Evolutionary conservation across 2,329 filamentous ascomycete genomes (phyloP).

Genomic region (Periconia sp.): DNA sequence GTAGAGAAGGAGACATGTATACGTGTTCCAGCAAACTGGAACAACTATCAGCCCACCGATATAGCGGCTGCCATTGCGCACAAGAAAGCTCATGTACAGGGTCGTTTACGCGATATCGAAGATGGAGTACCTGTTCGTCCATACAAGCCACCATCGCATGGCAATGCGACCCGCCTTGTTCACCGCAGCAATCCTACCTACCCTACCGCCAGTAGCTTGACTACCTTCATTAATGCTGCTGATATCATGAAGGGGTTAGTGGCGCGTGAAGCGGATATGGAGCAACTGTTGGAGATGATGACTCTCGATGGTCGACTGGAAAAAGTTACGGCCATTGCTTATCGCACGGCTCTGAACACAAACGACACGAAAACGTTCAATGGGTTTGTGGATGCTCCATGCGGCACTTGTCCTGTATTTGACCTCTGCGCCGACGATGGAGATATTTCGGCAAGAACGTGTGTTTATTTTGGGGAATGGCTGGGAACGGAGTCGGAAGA

Average conservation of each 20-base stretch:
- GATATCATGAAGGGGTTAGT: slow-evolving; percentile 71
- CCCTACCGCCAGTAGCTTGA: slow-evolving; percentile 78
- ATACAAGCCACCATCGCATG: slow-evolving; percentile 24
- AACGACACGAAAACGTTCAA: slow-evolving; percentile 59
- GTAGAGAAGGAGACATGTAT: slow-evolving; percentile 74
- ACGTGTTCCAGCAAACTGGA: slow-evolving; percentile 49
- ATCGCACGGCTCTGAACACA: slow-evolving; percentile 47
- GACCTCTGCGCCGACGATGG: slow-evolving; percentile 89
- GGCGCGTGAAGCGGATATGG: slow-evolving; percentile 69
- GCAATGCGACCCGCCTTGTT: slow-evolving; percentile 33
- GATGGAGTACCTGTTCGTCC: slow-evolving; percentile 29
- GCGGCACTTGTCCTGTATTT: slow-evolving; percentile 89
- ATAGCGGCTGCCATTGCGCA: slow-evolving; percentile 34
- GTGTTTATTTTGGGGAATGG: slow-evolving; percentile 91
- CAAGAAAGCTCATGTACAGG: slow-evolving; percentile 40
- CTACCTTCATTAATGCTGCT: slow-evolving; percentile 68
- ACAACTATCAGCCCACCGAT: slow-evolving; percentile 44
- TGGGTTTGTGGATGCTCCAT: slow-evolving; percentile 84
- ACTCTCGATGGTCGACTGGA: slow-evolving; percentile 87
- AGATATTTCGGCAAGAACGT: slow-evolving; percentile 84
- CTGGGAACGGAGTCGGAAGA: slow-evolving; percentile 48
- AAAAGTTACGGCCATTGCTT: slow-evolving; percentile 54
- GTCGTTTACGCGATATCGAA: slow-evolving; percentile 32
- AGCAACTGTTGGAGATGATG: slow-evolving; percentile 84
- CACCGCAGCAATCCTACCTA: slow-evolving; percentile 73